Base-by-base conservation (phyloP, 352 stramenopile genomes). In the Chrysophaeum taylorii region DNA sequence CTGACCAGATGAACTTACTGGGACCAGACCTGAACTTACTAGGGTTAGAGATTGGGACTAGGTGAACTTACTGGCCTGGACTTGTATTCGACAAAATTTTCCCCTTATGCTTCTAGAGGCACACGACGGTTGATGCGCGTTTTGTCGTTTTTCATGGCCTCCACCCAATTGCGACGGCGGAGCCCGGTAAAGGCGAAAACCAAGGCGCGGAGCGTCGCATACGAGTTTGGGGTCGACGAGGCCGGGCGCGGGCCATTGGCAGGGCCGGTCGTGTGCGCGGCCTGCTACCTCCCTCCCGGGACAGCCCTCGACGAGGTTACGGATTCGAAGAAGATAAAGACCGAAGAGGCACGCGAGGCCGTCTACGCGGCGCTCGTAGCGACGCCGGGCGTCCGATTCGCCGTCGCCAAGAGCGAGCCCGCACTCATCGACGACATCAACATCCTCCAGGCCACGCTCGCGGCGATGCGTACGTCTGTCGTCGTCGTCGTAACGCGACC, bases 401-500 rank as follows among this genome's bases (percentile, higher is more conserved):
- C 87, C 0, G 87, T 96, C 12, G 76, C 76, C 42, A 69, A 88
- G 38, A 72, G 87, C 0, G 81, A 82, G 74, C 80, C 83, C 12
- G 75, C 87, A 67, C 79, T 86, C 2, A 98, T 98, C 80, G 95
- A 98, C 79, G 86, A 97, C 82, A 95, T 98, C 73, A 99, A 99
- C 79, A 98, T 99, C 77, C 81, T 99, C 36, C 92, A 98, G 84
- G 94, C 94, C 23, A 97, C 92, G 18, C 80, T 98, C 43, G 84
- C 96, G 74, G 92, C 84, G 15, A 98, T 99, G 95, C 78, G 78
- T 60, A n/a, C n/a, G n/a, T n/a, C n/a, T n/a, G n/a, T n/a, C n/a
- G n/a, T n/a, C n/a, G n/a, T n/a, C n/a, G n/a, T n/a, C n/a, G n/a
- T n/a, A n/a, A n/a, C n/a, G n/a, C n/a, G n/a, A n/a, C n/a, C n/a